Base-by-base conservation (phyloP, 257 asterid genomes). In the Lantana camara region DNA sequence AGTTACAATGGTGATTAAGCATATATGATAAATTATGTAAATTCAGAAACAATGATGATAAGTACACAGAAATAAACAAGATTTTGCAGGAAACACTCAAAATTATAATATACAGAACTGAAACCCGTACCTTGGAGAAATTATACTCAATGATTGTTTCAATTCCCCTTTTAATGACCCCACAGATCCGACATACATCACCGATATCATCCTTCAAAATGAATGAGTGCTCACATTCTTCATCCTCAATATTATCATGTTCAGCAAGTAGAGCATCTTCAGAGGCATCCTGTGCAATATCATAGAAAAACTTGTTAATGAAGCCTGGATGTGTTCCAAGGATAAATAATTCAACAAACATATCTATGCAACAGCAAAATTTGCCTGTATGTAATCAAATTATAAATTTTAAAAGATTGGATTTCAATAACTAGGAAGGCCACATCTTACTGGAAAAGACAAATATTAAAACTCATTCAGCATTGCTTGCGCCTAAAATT, bases 121-220 rank as follows among this genome's bases (percentile, higher is more conserved):
- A 70, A 55, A 70, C 63, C 19, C 76, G 21, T 41, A 93, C 99
- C 99, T 93, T 93, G 0, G 90, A 68, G 73, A 82, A 88, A 78
- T 93, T 95, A 72, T 77, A 93, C 66, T 93, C 99, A 9, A 93
- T 93, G 48, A 93, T 93, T 60, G 86, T 66, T 40, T 85, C 99
- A 66, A 93, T 93, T 60, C 95, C 79, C 79, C 91, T 83, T 78
- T 64, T 75, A 58, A 93, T 84, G 70, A 93, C 91, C 71, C 99
- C 99, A 65, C 99, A 93, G 35, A 93, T 77, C 50, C 99, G 95
- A 66, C 99, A 93, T 17, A 94, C 99, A 70, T 84, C 88, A 44
- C 99, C 99, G 13, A 94, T 85, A 68, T 94, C 99, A 77, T 90
- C 99, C 77, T 80, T 94, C 64, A 94, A 63, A 56, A 94, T 84